These are phyloP conservation scores for Raffaelea deltoideospora DNA, from an alignment of 2,329 filamentous ascomycete species.

Conservation along the genomic window DNA sequence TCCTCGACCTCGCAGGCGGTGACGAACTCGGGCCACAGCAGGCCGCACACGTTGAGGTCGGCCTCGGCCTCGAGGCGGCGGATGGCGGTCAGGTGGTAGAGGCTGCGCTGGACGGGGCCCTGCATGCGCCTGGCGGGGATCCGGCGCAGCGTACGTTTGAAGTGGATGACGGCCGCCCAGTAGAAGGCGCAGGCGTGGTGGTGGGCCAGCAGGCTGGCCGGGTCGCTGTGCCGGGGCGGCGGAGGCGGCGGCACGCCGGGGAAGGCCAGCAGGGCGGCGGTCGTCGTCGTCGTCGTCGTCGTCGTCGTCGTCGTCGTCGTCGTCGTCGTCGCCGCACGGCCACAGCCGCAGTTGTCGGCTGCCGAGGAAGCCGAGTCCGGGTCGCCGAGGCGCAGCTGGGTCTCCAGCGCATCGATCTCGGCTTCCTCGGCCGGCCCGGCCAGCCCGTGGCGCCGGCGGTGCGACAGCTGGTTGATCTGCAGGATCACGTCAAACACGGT, in stretches of 20 bases:
- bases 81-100: constrained; percentile 1
- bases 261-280: no score
- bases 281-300: no score
- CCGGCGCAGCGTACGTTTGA: neutral
- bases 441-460: no score
- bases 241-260: neutral
- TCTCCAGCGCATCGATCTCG: constrained; percentile 1
- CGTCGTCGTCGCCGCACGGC: neutral
- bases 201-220: neutral
- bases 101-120: neutral
- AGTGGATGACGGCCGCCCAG: constrained; percentile 3
- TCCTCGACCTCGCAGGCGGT: no score
- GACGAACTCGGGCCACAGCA: no score
- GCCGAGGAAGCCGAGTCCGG: no score
- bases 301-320: neutral
- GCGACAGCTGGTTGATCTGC: constrained; percentile 3
- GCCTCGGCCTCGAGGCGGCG: no score
- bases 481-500: constrained; percentile 3
- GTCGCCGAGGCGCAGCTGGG: constrained; percentile 2
- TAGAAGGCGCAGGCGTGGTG: constrained; percentile 4
- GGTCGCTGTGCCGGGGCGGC: no score
- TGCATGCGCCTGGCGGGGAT: neutral
- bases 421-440: neutral
- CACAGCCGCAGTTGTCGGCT: no score
- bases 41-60: no score